Base-by-base conservation (phyloP, 345 rosid genomes). In the Citrus hindsii region DNA sequence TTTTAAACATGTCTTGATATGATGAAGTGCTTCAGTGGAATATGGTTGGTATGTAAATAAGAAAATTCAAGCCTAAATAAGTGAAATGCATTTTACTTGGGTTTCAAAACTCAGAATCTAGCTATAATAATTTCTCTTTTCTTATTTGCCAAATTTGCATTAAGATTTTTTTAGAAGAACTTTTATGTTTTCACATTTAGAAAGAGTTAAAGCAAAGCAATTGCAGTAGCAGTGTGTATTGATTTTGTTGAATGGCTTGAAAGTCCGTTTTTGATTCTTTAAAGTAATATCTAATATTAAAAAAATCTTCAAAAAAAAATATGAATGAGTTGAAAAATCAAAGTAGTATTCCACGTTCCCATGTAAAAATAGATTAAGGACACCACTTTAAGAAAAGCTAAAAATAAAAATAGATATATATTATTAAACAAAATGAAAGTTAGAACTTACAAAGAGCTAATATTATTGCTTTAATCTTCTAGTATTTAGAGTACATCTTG, bases 41-140 rank as follows among this genome's bases (percentile, higher is more conserved):
- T 76, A 58, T 30, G 70, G 46, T 46, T 79, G 79, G 79, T 68
- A 76, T 63, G 81, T 82, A 79, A 77, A 79, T 82, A 82, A 79
- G 38, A 7, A 63, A 35, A 56, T 55, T 25, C 30, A 40, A 65
- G 25, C 24, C 73, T 30, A 75, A 79, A 63, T 76, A 76, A 67
- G n/a, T 40, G 32, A 24, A 67, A 30, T 63, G 27, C 69, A 6
- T 77, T 51, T 53, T 30, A 13, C 76, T 51, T 38, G 33, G 40
- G 58, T 69, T 65, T 22, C 7, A 35, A 18, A 65, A 14, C 33
- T 27, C 40, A 27, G 67, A 51, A 51, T 51, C 21, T 0, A 51
- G 21, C 56, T 51, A 51, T 5, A 51, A 51, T 51, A 51, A 51
- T 51, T 51, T 51, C 19, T 51, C 2, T 4, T 16, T 4, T 51